phyloP scores from a whole-genome alignment of 495 filamentous ascomycete genomes.

The Xylaria nigripes region DNA sequence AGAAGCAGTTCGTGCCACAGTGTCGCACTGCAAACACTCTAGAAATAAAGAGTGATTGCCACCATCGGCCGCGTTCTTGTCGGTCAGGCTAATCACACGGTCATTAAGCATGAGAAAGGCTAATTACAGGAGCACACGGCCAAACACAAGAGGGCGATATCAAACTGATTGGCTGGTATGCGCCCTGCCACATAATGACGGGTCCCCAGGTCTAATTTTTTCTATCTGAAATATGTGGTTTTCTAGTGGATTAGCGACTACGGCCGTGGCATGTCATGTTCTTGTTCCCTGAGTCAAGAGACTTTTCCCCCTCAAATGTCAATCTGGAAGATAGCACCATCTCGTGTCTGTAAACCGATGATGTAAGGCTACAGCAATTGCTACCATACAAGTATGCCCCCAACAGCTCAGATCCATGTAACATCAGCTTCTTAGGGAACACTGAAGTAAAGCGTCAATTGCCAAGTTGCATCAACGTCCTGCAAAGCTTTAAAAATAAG shows the following conservation, averaged over 20 bases:
- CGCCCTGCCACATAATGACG: constrained; percentile 31
- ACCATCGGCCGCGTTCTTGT: no score
- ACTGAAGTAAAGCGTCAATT: no score
- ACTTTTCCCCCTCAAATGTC: neutral
- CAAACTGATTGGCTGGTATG: constrained; percentile 49
- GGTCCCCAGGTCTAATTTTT: neutral
- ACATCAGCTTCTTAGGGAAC: no score
- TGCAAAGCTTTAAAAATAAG: no score
- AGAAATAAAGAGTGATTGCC: neutral
- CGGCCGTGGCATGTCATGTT: neutral
- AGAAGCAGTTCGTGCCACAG: constrained; percentile 30
- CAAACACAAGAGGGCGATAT: constrained; percentile 63
- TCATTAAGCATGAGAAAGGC: neutral
- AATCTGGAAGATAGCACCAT: neutral
- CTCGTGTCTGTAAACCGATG: neutral
- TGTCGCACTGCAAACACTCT: constrained; percentile 33
- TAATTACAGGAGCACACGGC: constrained; percentile 42
- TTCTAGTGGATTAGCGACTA: constrained; percentile 2
- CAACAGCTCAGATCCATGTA: no score
- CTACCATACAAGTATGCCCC: no score
- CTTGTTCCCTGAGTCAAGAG: neutral
- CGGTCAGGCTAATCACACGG: neutral
- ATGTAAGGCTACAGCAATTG: neutral
- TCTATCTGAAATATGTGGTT: no score
- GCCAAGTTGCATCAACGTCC: no score